A percentile compares a stretch with the other conserved stretches of the same genome.
Evolutionary conservation across 164 flowering plant genomes (phyloP).

Genomic region (Santalum album): DNA sequence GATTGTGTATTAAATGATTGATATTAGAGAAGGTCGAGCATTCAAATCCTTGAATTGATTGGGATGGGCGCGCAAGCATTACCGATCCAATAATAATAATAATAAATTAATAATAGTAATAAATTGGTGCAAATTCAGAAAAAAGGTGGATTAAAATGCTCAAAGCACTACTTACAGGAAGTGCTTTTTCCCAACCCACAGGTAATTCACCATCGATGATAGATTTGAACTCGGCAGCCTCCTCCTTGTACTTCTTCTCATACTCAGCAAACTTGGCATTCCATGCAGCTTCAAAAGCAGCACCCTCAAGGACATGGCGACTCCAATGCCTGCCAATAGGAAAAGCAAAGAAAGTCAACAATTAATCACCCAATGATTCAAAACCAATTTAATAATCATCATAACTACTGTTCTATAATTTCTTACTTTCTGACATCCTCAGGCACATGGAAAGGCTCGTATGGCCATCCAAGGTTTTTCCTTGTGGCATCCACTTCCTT

Average conservation of each 20-base stretch:
- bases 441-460: conserved; percentile 93
- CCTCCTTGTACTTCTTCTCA: conserved; percentile 84
- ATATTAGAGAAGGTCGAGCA: too few species aligned
- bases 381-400: not conserved
- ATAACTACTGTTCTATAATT: not conserved
- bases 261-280: conserved; percentile 83
- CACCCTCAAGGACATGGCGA: conserved; percentile 72
- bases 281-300: conserved; percentile 93
- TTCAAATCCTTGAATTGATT: too few species aligned
- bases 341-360: conserved; percentile 5
- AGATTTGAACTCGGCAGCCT: conserved; percentile 75
- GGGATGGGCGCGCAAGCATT: too few species aligned
- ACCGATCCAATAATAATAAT: too few species aligned
- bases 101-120: too few species aligned
- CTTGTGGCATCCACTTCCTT: conserved; percentile 98
- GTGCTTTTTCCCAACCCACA: conserved; percentile 96
- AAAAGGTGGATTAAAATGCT: too few species aligned
- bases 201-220: conserved; percentile 65
- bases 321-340: conserved; percentile 75
- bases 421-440: conserved; percentile 80
- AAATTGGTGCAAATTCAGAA: too few species aligned
- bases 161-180: conserved; percentile 58
- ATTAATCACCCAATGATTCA: not conserved
- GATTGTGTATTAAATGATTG: too few species aligned
- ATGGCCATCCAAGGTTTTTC: conserved; percentile 86